A percentile compares a stretch with the other conserved stretches of the same genome.
phyloP scores from a whole-genome alignment of 1,139 yeast genomes.

The Saccharomyces hybrid region DNA sequence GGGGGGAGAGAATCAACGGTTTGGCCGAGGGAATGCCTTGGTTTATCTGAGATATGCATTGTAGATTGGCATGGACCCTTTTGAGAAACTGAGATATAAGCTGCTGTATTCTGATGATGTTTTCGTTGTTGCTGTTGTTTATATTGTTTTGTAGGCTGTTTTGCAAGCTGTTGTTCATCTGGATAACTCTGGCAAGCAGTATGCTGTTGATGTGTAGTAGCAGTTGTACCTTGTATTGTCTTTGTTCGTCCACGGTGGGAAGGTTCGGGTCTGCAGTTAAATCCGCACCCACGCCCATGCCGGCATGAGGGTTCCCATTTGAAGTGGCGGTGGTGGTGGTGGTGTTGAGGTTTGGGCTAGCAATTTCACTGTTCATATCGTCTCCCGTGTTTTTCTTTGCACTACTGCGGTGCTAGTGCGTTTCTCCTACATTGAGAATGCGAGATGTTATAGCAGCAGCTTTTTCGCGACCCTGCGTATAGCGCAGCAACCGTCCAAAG shows the following conservation, averaged over 20 bases:
- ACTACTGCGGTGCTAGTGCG: too few relatives aligned
- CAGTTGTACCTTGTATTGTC: conserved; percentile 30
- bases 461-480: not conserved
- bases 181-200: conserved; percentile 24
- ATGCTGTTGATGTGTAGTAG: conserved; percentile 31
- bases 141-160: conserved; percentile 8
- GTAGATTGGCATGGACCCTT: conserved; percentile 31
- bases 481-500: not conserved
- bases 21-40: conserved; percentile 25
- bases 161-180: conserved; percentile 15
- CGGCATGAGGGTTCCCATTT: not conserved
- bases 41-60: conserved; percentile 31
- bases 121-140: conserved; percentile 7
- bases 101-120: conserved; percentile 9
- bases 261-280: not conserved
- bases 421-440: not conserved
- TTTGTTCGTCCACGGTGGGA: conserved; percentile 15
- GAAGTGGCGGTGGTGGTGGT: not conserved
- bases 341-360: not conserved
- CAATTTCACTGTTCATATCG: not conserved
- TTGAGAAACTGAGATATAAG: conserved; percentile 26
- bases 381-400: too few relatives aligned
- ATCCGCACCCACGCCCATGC: not conserved
- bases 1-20: conserved; percentile 27
- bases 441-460: not conserved